Conservation (phyloP, 768 basidiomycete species). For the Sistotremastrum niveocremeum region DNA sequence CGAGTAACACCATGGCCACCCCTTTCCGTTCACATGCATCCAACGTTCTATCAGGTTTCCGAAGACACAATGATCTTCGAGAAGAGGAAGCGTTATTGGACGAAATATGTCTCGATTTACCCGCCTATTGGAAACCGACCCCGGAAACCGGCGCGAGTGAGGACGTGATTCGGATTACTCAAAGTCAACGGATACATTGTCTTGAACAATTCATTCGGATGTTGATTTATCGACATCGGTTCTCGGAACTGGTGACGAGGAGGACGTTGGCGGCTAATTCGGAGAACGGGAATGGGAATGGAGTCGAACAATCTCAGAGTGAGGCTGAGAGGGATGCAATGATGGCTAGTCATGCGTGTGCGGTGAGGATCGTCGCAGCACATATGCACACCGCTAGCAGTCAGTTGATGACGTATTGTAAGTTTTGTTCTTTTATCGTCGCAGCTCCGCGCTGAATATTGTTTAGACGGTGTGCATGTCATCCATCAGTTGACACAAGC, state of each 20-base stretch:
- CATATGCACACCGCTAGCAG: conserved; percentile 78
- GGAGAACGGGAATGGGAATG: conserved; percentile 18
- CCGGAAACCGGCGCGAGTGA: conserved; percentile 69
- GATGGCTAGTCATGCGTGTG: conserved; percentile 60
- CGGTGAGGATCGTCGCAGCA: conserved; percentile 68
- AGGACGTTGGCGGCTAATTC: conserved; percentile 23
- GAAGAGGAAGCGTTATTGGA: conserved; percentile 77
- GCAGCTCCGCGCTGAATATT: conserved; percentile 2
- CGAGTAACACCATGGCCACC: conserved; percentile 44
- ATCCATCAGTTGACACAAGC: conserved; percentile 93
- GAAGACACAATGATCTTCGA: conserved; percentile 48
- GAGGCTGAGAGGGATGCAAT: conserved; percentile 72
- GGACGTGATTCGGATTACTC: conserved; percentile 81
- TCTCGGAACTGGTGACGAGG: conserved; percentile 65
- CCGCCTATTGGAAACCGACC: conserved; percentile 68
- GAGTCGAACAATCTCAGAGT: conserved; percentile 34
- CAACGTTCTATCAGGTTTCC: conserved; percentile 47
- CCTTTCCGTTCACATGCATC: conserved; percentile 71
- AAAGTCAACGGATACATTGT: conserved; percentile 77
- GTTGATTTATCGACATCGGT: conserved; percentile 81
- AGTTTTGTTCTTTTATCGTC: conserved; percentile 21
- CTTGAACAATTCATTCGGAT: conserved; percentile 79
- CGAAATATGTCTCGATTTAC: conserved; percentile 59
- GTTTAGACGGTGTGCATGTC: conserved; percentile 79
- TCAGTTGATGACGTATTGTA: conserved; percentile 90